Evolutionary conservation across 495 filamentous ascomycete genomes (phyloP), one percentile per base, ranked within the genome.

Genomic region (Hyaloscypha variabilis): DNA sequence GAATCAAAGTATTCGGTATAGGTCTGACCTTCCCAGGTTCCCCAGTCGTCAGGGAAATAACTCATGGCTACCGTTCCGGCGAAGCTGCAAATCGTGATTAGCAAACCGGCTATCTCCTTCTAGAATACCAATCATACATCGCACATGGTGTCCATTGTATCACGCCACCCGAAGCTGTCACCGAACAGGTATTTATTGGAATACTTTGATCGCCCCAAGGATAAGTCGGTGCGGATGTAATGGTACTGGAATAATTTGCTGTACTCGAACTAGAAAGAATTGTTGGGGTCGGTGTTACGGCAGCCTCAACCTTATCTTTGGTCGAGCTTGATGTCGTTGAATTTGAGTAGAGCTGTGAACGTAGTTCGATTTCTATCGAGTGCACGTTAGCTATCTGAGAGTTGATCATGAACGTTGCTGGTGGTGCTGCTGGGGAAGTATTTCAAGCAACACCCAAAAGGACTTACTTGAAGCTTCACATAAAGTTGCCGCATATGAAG

Each of bases 1-100:
- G 68, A 28, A 60, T 73, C 66, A 29, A 75, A 72, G 39, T 70
- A 75, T 23, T 75, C 76, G 1, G 77, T 73, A 55, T 78, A 79
- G 6, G 73, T 60, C 4, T 49, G 65, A 63, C 71, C 72, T n/a
- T 67, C 69, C 31, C 31, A 34, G 6, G 31, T 34, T 34, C 31
- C 31, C 31, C 31, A 34, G 31, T 34, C 13, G 31, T 75, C 74
- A 3, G 77, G 77, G 70, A 76, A 79, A 68, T 70, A 79, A 58
- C 71, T 71, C 5, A 79, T 42, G 63, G 69, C 67, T 6, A 79
- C 73, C 1, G 69, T 77, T 10, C 67, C 74, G 19, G 72, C 75
- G n/a, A 62, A 67, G 24, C 73, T 77, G n/a, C 17, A 46, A 46
- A 51, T 55, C 13, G n/a, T 49, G 34, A 19, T 60, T 55, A 52